Evolutionary conservation across 306 rosid species (phyloP).

Genomic region (Medicago truncatula): MtrunA17r5.0-ANR NC_053046.1:28072001-28072500

Average conservation of each 20-base stretch:
- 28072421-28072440: background rate
- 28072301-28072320: slow-evolving; percentile 9
- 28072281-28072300: background rate
- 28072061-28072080: slow-evolving; percentile 26
- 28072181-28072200: no score
- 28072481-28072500: slow-evolving; percentile 18
- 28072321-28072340: slow-evolving; percentile 32
- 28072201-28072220: no score
- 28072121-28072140: background rate
- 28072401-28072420: background rate
- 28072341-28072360: background rate
- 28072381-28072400: slow-evolving; percentile 31
- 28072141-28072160: background rate
- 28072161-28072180: no score
- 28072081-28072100: slow-evolving; percentile 6
- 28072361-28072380: background rate
- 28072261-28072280: no score
- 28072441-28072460: slow-evolving; percentile 7
- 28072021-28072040: slow-evolving; percentile 2
- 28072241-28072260: no score
- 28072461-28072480: background rate
- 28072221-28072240: no score
- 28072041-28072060: slow-evolving; percentile 1
- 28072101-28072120: background rate
- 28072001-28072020: background rate